Base-by-base conservation (phyloP, 2,329 filamentous ascomycete genomes). In the Aspergillus pseudotamarii region DNA sequence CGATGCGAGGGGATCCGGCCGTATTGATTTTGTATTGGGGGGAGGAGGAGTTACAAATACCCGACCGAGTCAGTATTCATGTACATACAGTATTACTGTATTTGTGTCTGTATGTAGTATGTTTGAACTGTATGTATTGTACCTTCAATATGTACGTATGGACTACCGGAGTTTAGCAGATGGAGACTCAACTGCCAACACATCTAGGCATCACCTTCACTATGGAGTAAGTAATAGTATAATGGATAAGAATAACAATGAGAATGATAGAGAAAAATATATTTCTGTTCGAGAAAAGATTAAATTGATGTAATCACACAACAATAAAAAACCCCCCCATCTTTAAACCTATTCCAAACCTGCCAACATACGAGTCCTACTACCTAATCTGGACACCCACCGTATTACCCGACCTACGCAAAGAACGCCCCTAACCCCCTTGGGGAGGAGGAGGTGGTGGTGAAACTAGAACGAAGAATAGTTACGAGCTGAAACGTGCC, bases 1-100 rank as follows among this genome's bases (percentile, higher is more conserved):
- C 30, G 36, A 60, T 58, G 57, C 60, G 62, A 64, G 62, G 62
- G 64, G 61, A 61, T 34, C 38, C 48, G 26, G 51, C 56, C 58
- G 58, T 55, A 53, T 51, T 34, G 23, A 11, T 8, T 58, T 58
- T 58, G 50, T 59, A 53, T 59, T 51, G 19, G 48, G 34, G 48
- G 16, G 26, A 5, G 26, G 26, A 26, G 26, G 46, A 50, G 16
- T 32, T 51, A 23, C 19, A 51, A 32, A 51, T 51, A 51, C 48
- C 48, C 48, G 48, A 10, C 19, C 28, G 48, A 51, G 48, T 51
- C 48, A 51, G 48, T n/a, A 51, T 19, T 19, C 26, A 19, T 28
- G 16, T 28, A 19, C 14, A 51, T 30, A 14, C 6, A 6, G 14
- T 28, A 26, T 10, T 3, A 10, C 19, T 43, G 21, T 23, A 14